Base-by-base conservation (phyloP, 1,284 basidiomycete genomes). In the Tetrapyrgos nigripes region DNA sequence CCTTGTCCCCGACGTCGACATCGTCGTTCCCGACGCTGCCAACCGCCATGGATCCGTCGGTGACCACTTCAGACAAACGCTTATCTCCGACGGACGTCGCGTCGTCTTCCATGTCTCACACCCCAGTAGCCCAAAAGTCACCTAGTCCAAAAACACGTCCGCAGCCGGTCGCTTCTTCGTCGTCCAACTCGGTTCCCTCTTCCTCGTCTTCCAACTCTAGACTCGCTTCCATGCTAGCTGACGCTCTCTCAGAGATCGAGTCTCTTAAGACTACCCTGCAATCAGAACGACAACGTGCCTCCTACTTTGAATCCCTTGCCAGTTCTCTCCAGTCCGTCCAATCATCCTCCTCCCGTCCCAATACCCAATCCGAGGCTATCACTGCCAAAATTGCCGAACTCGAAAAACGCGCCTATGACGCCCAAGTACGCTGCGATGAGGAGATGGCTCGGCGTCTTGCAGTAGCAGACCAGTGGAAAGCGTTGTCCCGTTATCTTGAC, bases 341-440 rank as follows among this genome's bases (percentile, higher is more conserved):
- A 37, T 23, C 47, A 13, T 50, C 53, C 23, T 23, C 21, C 26
- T 49, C 48, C 24, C 43, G 43, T 17, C 43, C 43, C 14, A 24
- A 50, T 19, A 29, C 35, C 33, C 48, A 53, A 14, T 27, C 59
- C 11, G 44, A 56, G 21, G 19, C 50, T 40, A 33, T 55, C 23
- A 58, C 61, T 29, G 58, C 59, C 31, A 54, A 62, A 23, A 62
- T 66, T 43, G 52, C 55, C 13, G 74, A 78, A 28, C 73, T 73
- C 53, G 81, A 83, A 11, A 84, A 89, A 69, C 67, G 73, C 26
- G 80, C 79, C 4, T 77, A 83, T 52, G 87, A 87, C 62, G 86
- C 88, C 3, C 80, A 83, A 8, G 80, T 84, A 28, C 78, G 82
- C 6, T 78, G 84, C 48, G 87, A 88, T 63, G 86, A 88, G 4